phyloP scores from a whole-genome alignment of 2,329 filamentous ascomycete genomes.

The Macrophomina pseudophaseolina region DNA sequence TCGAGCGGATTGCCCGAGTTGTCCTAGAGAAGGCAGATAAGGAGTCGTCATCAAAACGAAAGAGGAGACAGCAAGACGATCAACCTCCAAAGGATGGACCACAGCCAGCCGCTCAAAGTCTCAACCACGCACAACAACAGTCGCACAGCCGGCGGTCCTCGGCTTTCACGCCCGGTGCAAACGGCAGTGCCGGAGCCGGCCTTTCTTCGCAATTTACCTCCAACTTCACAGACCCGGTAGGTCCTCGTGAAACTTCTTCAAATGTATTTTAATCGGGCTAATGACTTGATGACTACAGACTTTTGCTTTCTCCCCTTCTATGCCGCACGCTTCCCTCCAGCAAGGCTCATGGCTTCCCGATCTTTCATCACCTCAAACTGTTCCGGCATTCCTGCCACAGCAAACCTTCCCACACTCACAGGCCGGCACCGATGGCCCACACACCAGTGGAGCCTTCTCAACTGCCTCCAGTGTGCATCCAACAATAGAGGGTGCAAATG shows the following conservation, averaged over 20 bases:
- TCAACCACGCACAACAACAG: slow-evolving; percentile 39
- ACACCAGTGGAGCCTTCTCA: background rate
- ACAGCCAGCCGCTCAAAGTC: slow-evolving; percentile 29
- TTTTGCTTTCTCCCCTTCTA: slow-evolving; percentile 47
- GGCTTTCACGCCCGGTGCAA: background rate
- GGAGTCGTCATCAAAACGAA: slow-evolving; percentile 78
- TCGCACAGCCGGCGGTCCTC: slow-evolving; percentile 32
- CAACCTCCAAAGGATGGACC: slow-evolving; percentile 38
- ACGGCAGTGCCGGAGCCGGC: slow-evolving; percentile 1
- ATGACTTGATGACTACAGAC: slow-evolving; percentile 29
- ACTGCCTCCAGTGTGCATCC: background rate
- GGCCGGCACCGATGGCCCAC: background rate
- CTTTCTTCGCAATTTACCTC: slow-evolving; percentile 4
- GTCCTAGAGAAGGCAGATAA: slow-evolving; percentile 91
- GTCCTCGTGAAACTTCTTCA: background rate
- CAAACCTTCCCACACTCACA: slow-evolving; percentile 17
- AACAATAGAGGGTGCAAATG: slow-evolving; percentile 5
- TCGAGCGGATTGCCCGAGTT: slow-evolving; percentile 88
- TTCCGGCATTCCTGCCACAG: slow-evolving; percentile 15
- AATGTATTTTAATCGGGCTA: background rate
- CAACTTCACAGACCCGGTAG: slow-evolving; percentile 21
- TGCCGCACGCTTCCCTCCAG: slow-evolving; percentile 45
- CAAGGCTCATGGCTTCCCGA: slow-evolving; percentile 25
- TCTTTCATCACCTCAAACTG: slow-evolving; percentile 10
- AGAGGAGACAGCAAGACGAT: slow-evolving; percentile 75